These are phyloP conservation scores for Scedosporium aurantiacum DNA, from an alignment of 2,329 filamentous ascomycete genomes.

Conservation along the genomic window DNA sequence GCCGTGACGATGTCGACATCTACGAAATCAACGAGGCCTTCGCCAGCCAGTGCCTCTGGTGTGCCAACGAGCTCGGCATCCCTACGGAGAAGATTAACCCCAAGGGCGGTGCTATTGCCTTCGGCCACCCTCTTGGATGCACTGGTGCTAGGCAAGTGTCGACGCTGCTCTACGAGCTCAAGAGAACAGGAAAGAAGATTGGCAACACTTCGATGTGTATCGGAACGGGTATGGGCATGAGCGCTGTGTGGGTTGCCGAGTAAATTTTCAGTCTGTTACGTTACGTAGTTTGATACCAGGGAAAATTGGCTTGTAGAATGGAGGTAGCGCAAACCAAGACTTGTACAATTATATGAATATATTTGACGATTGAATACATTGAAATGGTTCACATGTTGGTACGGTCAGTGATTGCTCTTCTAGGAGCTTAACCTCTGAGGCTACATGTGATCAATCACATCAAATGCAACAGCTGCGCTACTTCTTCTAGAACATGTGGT, in stretches of 20 bases:
- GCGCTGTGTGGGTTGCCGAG: conserved; percentile 90
- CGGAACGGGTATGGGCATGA: conserved; percentile 97
- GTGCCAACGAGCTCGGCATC: conserved; percentile 75
- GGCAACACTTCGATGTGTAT: conserved; percentile 95
- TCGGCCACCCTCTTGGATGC: conserved; percentile 89
- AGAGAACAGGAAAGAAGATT: conserved; percentile 70
- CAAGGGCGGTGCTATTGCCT: conserved; percentile 92
- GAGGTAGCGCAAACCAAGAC: neutral
- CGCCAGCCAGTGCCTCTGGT: conserved; percentile 89
- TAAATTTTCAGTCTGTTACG: conserved; percentile 29
- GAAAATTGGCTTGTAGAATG: neutral
- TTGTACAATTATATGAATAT: neutral
- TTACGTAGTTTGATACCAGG: conserved; percentile 3
- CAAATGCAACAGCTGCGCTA: no score
- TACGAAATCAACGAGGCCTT: conserved; percentile 99
- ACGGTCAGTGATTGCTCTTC: neutral
- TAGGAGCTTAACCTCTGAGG: neutral
- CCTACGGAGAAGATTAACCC: conserved; percentile 86
- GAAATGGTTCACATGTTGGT: neutral
- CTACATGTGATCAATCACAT: no score
- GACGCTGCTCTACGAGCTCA: conserved; percentile 82
- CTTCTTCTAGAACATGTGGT: no score
- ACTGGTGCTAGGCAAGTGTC: conserved; percentile 90
- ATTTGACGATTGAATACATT: neutral
- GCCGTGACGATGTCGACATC: conserved; percentile 86